These are phyloP conservation scores for Mortierella sp. DNA, from an alignment of 371 early-diverging fungal genomes.

Conservation along the genomic window DNA sequence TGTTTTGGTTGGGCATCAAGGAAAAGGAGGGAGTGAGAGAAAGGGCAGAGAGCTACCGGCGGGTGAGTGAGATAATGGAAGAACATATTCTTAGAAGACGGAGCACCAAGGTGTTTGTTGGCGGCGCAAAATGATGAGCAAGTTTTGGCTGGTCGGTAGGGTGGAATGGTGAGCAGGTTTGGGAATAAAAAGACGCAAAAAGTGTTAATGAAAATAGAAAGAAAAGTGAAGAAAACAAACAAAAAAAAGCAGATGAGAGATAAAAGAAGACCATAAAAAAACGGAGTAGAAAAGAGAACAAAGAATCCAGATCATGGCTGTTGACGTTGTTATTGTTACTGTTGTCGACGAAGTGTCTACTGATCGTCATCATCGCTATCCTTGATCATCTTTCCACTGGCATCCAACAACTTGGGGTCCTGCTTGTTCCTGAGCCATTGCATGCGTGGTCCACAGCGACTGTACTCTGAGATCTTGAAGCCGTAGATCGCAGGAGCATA, in stretches of 20 bases:
- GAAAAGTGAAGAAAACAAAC: not conserved
- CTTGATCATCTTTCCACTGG: constrained; percentile 51
- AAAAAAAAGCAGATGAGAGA: not conserved
- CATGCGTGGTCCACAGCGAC: constrained; percentile 79
- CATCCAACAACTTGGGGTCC: constrained; percentile 45
- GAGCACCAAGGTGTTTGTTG: not conserved
- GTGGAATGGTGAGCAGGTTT: not conserved
- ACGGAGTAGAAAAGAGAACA: not conserved
- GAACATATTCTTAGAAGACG: not conserved
- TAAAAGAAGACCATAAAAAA: not conserved
- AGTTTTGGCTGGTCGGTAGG: not conserved
- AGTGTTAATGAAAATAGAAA: not conserved
- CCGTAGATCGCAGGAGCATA: constrained; percentile 90
- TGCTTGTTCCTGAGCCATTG: constrained; percentile 78
- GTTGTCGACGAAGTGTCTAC: constrained; percentile 19
- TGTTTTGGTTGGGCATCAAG: not conserved
- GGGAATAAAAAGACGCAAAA: not conserved
- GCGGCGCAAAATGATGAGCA: not conserved
- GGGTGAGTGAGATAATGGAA: not conserved
- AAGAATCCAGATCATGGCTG: not conserved
- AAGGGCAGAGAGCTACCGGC: not conserved
- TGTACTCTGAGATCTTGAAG: constrained; percentile 76
- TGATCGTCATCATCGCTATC: constrained; percentile 60
- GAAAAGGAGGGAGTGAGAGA: not conserved
- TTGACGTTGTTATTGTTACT: too few species aligned